Evolutionary conservation across 1,139 yeast genomes (phyloP), one percentile per base, ranked within the genome.

Genomic region (Pichia sp.): DNA sequence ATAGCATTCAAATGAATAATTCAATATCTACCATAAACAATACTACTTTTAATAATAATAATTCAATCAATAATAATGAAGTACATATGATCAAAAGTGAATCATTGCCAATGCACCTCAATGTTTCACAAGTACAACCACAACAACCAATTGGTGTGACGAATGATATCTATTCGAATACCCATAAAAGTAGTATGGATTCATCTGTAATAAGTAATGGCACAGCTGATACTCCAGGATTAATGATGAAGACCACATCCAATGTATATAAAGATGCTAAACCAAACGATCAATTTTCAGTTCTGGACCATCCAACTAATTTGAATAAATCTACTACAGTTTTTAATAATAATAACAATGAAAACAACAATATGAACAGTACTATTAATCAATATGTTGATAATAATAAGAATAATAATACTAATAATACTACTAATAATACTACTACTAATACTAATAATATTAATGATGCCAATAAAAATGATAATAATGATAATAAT

Each of bases 161-260:
- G 7, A 27, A 27, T 36, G 39, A 36, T 36, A 2, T 7, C 3
- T 9, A 25, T 36, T 18, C 18, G 18, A 5, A 6, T 27, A 11
- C 5, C 10, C n/a, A n/a, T 11, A 33, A 38, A 10, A 31, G 32
- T 27, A 42, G 38, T 29, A 36, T 27, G 29, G 46, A 36, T 2
- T 33, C 51, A 8, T 35, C 42, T 7, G 9, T 32, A 18, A 6
- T 31, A 26, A 45, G 42, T 11, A 30, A 28, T 3, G 43, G 43
- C 7, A 31, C 29, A 25, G 8, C 40, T 9, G 44, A 37, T 27
- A 44, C 46, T 3, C 43, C 47, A 7, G 50, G 40, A 5, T 36
- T 47, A 28, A 18, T 36, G 8, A 37, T 43, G 47, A 40, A 5
- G 10, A 5, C 29, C 25, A 38, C 18, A 7, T 5, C 5, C 3